Conservation (phyloP, 2,329 filamentous ascomycete species). For the Dothistroma septosporum region DNA sequence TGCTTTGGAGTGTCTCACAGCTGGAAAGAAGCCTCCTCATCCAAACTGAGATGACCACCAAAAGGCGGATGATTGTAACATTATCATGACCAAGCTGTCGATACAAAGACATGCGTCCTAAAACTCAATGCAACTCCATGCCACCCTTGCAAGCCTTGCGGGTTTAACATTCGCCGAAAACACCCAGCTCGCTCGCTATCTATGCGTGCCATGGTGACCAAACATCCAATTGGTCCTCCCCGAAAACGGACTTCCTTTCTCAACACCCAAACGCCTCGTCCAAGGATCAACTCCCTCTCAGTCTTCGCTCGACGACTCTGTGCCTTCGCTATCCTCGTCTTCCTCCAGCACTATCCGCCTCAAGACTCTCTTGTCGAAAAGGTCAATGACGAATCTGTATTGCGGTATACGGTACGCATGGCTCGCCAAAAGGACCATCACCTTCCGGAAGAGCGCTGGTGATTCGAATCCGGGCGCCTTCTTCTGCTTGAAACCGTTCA, state of each 20-base stretch:
- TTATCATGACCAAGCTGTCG: too few species aligned
- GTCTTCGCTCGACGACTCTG: slow-evolving; percentile 1
- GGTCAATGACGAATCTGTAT: slow-evolving; percentile 82
- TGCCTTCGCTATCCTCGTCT: slow-evolving; percentile 49
- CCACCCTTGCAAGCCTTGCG: neutral
- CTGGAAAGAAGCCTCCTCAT: too few species aligned
- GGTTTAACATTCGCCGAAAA: neutral
- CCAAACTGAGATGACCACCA: too few species aligned
- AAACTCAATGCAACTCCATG: too few species aligned
- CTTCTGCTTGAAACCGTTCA: slow-evolving; percentile 56
- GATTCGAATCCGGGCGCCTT: slow-evolving; percentile 72
- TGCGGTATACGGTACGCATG: slow-evolving; percentile 86
- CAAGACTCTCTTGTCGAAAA: slow-evolving; percentile 89
- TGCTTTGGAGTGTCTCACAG: too few species aligned
- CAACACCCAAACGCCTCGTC: neutral
- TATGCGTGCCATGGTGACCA: neutral
- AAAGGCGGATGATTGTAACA: too few species aligned
- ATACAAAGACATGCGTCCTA: too few species aligned
- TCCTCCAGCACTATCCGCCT: slow-evolving; percentile 78
- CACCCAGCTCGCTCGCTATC: neutral
- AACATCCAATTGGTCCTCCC: neutral
- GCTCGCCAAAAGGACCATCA: slow-evolving; percentile 78
- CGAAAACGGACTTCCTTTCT: neutral
- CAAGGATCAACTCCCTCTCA: neutral
- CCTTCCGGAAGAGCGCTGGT: slow-evolving; percentile 74